Percentiles rank a stretch among this genome's conserved stretches.
Conservation (phyloP, 1,284 basidiomycete genomes). For the Ceratobasidium sp. region DNA sequence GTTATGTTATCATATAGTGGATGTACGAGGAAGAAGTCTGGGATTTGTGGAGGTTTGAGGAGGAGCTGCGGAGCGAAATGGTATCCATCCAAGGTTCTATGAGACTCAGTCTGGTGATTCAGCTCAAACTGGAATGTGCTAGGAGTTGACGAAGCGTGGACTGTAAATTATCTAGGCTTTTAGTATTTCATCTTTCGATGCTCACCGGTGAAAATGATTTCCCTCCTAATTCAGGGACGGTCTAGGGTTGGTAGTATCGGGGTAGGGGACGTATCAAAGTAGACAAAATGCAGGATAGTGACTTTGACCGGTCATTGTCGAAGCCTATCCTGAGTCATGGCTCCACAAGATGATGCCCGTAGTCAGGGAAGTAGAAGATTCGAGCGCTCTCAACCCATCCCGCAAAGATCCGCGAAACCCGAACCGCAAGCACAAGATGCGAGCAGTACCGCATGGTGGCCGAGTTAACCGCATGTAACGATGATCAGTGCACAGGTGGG, state of each 20-base stretch:
- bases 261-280: too few species aligned
- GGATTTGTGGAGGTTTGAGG: too few species aligned
- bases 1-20: too few species aligned
- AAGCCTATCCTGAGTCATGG: too few species aligned
- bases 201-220: not conserved
- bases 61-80: too few species aligned
- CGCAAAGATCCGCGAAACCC: not conserved
- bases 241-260: not conserved
- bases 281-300: not conserved
- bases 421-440: not conserved
- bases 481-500: not conserved
- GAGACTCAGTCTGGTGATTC: too few species aligned
- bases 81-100: too few species aligned
- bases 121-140: too few species aligned
- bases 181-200: not conserved
- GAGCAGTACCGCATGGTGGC: not conserved
- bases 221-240: not conserved
- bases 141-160: not conserved
- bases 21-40: too few species aligned
- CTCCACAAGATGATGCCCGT: not conserved
- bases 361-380: not conserved
- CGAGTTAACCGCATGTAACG: not conserved
- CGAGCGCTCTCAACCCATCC: not conserved
- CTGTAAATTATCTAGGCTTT: too few species aligned
- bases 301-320: too few species aligned